These are phyloP conservation scores for Nakazawaea wyomingensis DNA, from an alignment of 805 yeast genomes.

Conservation along the genomic window DNA sequence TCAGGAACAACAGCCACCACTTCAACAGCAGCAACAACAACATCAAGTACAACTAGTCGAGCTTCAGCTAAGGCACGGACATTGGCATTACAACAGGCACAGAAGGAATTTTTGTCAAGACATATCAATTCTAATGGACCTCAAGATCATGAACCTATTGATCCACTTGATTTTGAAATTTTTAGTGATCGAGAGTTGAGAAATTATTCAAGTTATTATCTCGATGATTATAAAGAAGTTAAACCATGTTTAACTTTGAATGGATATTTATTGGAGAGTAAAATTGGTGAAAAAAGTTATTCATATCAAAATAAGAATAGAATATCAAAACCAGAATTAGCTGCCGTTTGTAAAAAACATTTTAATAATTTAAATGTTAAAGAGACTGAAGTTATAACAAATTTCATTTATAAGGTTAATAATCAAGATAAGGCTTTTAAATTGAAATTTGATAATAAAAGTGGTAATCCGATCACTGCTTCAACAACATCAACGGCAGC, in stretches of 20 bases:
- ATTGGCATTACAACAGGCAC: slow-evolving; percentile 61
- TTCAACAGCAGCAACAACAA: not conserved
- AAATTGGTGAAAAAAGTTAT: slow-evolving; percentile 67
- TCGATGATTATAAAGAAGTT: slow-evolving; percentile 23
- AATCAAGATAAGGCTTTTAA: slow-evolving; percentile 46
- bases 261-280: slow-evolving; percentile 66
- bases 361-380: slow-evolving; percentile 53
- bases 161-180: slow-evolving; percentile 65
- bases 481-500: slow-evolving; percentile 1
- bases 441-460: slow-evolving; percentile 31
- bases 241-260: slow-evolving; percentile 60
- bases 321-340: slow-evolving; percentile 55
- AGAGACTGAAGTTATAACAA: slow-evolving; percentile 84
- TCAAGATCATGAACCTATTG: slow-evolving; percentile 40
- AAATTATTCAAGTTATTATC: slow-evolving; percentile 54
- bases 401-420: slow-evolving; percentile 79
- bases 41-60: slow-evolving; percentile 21
- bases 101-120: slow-evolving; percentile 59
- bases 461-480: not conserved
- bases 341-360: slow-evolving; percentile 60
- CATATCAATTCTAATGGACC: slow-evolving; percentile 77
- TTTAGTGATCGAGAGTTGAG: slow-evolving; percentile 62
- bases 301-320: slow-evolving; percentile 36
- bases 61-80: slow-evolving; percentile 55
- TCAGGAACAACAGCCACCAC: not conserved